Base-by-base conservation (phyloP, 2,329 filamentous ascomycete species). In the Fusarium sp. region DNA sequence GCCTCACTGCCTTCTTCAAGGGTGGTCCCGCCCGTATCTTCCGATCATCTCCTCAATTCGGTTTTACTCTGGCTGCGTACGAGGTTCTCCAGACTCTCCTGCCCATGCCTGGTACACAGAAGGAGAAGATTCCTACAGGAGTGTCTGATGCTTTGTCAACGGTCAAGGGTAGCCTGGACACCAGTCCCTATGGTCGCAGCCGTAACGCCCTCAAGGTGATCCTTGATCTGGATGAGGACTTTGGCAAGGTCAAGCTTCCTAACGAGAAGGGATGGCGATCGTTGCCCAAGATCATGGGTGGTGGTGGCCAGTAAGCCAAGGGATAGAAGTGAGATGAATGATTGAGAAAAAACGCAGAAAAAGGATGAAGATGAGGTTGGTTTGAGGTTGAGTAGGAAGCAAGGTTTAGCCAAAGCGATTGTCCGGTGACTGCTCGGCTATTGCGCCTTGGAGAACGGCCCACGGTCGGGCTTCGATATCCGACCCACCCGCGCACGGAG, bases 1-100 rank as follows among this genome's bases (percentile, higher is more conserved):
- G 96, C 13, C 95, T 98, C 87, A 89, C 87, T 69, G 96, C 96
- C 27, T 99, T 99, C 86, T 99, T 98, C 90, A 98, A 98, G 86
- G 96, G 96, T 73, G 96, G 96, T 2, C 94, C 95, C 2, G 96
- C 96, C 11, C 93, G 96, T 84, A 97, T 99, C 77, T 82, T 98
- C 79, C 92, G 96, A 76, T 98, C 94, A 1, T 98, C 94, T 14
- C 96, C 96, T 18, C 96, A 99, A 79, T 99, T 99, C 80, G 96
- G 96, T 71, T 98, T 98, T 85, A 99, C 96, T 0, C 89, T 99
- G 25, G 96, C 96, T 5, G 92, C 93, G 45, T 99, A 98, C 81
- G 96, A 99, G 81, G 87, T 99, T 40, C 85, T 99, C 53, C 94
- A 98, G 82, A 92, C 85, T 66, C 56, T 90, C 45, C 82, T 98